These are phyloP conservation scores for Paracoccidioides brasiliensis DNA, from an alignment of 2,329 filamentous ascomycete genomes.

Conservation along the genomic window DNA sequence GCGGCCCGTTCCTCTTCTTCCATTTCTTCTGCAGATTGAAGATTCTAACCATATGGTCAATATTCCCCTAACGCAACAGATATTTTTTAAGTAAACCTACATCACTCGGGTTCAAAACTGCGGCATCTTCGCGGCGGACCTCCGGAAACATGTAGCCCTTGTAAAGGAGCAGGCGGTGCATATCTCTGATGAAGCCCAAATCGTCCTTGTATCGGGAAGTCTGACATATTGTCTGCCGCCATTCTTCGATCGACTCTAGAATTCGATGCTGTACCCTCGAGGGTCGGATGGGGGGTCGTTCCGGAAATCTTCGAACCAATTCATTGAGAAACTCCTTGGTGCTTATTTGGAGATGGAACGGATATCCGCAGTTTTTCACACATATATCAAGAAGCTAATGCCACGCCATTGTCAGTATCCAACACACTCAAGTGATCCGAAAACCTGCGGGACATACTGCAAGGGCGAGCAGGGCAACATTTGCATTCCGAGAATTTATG, in stretches of 20 bases:
- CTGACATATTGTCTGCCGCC: constrained; percentile 95
- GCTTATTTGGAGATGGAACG: constrained; percentile 95
- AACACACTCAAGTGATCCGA: constrained; percentile 7
- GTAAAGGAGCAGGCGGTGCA: constrained; percentile 90
- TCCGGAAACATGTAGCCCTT: constrained; percentile 96
- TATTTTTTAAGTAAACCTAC: constrained; percentile 42
- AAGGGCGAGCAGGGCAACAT: constrained; percentile 80
- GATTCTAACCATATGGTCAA: constrained; percentile 48
- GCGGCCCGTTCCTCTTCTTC: constrained; percentile 91
- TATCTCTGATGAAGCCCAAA: constrained; percentile 87
- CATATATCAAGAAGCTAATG: constrained; percentile 81
- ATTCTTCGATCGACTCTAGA: constrained; percentile 93
- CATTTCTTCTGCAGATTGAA: constrained; percentile 97
- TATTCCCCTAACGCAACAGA: constrained; percentile 1
- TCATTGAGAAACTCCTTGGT: constrained; percentile 99
- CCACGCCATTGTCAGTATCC: constrained; percentile 1
- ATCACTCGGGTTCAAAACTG: constrained; percentile 91
- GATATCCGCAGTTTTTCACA: constrained; percentile 99
- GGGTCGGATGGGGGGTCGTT: constrained; percentile 74
- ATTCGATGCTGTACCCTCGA: constrained; percentile 85
- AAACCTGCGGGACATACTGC: constrained; percentile 36
- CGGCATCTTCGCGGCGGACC: constrained; percentile 82
- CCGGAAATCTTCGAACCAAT: constrained; percentile 87
- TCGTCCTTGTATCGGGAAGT: constrained; percentile 97
- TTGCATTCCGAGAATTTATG: constrained; percentile 94